Evolutionary conservation across 1,284 basidiomycete species (phyloP).

Genomic region (Cryptococcus amylolentus): DNA sequence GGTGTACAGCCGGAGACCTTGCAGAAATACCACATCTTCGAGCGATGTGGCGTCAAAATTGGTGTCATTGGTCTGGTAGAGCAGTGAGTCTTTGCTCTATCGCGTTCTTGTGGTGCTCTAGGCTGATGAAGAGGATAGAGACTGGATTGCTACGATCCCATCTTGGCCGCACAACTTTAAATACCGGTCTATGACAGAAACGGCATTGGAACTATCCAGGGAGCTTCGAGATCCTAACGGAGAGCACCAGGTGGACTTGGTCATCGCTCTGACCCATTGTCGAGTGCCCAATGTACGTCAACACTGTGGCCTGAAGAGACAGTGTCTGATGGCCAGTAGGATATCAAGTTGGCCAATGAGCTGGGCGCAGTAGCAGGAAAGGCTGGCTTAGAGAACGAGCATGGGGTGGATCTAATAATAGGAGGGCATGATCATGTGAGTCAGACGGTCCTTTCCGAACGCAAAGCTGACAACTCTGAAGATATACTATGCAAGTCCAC

Average conservation of each 20-base stretch:
- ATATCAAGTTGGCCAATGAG: constrained; percentile 64
- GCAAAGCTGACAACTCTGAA: constrained; percentile 2
- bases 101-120: not conserved
- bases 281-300: constrained; percentile 62
- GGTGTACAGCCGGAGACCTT: constrained; percentile 59
- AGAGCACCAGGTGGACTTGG: constrained; percentile 66
- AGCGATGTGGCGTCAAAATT: constrained; percentile 65
- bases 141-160: constrained; percentile 82
- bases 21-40: constrained; percentile 61
- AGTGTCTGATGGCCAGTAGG: constrained; percentile 51
- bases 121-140: constrained; percentile 49
- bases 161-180: constrained; percentile 72
- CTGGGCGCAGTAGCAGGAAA: constrained; percentile 59
- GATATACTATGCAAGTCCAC: constrained; percentile 32
- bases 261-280: constrained; percentile 78
- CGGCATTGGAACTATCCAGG: constrained; percentile 63
- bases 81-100: constrained; percentile 54
- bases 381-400: constrained; percentile 51
- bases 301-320: not conserved
- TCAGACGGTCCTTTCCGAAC: not conserved
- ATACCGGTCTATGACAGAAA: constrained; percentile 66
- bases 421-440: constrained; percentile 80
- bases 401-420: constrained; percentile 80
- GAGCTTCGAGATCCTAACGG: constrained; percentile 68
- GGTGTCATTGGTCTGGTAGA: constrained; percentile 81